Conservation (phyloP, 208 protist genomes). For the Leishmania amazonensis region DNA sequence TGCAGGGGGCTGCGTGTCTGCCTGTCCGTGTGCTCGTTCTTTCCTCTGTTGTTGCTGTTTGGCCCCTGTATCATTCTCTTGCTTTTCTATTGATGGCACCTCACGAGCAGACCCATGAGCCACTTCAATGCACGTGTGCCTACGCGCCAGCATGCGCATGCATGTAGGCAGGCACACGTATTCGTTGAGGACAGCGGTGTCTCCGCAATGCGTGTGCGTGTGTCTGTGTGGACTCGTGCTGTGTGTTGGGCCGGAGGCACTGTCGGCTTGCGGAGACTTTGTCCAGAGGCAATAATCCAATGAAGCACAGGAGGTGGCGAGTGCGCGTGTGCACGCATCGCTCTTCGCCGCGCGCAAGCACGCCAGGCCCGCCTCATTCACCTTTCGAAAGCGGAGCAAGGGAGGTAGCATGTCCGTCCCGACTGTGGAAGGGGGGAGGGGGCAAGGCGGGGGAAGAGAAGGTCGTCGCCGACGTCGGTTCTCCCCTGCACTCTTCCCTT, state of each 20-base stretch:
- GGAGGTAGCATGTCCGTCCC: background rate
- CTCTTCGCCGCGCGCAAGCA: no score
- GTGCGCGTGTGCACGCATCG: no score
- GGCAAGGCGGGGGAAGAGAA: background rate
- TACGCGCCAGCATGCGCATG: background rate
- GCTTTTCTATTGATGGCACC: background rate
- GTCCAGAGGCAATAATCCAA: no score
- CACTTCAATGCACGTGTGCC: background rate
- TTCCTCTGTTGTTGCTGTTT: background rate
- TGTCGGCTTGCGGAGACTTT: background rate
- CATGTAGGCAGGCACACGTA: no score
- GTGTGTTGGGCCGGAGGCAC: background rate
- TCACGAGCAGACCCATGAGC: background rate
- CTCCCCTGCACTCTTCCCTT: background rate
- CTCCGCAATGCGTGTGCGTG: background rate
- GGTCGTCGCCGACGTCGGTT: background rate
- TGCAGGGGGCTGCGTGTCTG: background rate
- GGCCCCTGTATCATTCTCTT: background rate
- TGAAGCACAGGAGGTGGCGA: no score
- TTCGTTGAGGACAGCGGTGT: no score
- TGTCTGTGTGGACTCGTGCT: background rate
- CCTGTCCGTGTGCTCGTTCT: background rate
- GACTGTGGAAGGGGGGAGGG: background rate
- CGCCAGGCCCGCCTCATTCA: background rate
- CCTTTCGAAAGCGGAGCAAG: background rate